phyloP scores from a whole-genome alignment of 2,329 filamentous ascomycete species.

The Periconia macrospinosa region DNA sequence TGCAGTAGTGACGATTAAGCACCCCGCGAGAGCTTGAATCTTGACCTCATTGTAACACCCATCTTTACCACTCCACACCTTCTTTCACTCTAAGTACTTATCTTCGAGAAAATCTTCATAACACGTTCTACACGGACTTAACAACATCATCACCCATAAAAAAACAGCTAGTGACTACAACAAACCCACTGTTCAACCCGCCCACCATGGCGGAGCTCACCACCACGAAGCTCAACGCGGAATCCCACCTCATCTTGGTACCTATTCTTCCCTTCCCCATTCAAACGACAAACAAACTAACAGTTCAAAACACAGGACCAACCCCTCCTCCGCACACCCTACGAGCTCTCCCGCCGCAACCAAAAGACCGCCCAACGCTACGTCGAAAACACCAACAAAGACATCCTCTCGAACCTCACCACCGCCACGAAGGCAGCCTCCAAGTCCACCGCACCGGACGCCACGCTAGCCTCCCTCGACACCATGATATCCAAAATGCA shows the following conservation, averaged over 20 bases:
- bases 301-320: slow-evolving; percentile 69
- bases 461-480: slow-evolving; percentile 76
- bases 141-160: neutral
- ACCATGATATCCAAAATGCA: slow-evolving; percentile 83
- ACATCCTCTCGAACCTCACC: slow-evolving; percentile 61
- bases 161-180: neutral
- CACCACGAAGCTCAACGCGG: slow-evolving; percentile 71
- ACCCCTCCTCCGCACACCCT: slow-evolving; percentile 87
- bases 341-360: slow-evolving; percentile 91
- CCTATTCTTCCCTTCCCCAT: slow-evolving; percentile 19
- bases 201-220: slow-evolving; percentile 49
- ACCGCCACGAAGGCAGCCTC: slow-evolving; percentile 63
- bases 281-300: slow-evolving; percentile 4
- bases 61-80: neutral
- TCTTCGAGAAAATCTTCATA: neutral
- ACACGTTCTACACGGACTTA: neutral
- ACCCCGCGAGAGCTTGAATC: neutral
- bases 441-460: slow-evolving; percentile 45
- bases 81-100: neutral
- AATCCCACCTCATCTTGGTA: slow-evolving; percentile 75
- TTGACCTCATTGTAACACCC: neutral
- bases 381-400: slow-evolving; percentile 70
- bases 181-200: neutral
- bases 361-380: slow-evolving; percentile 82
- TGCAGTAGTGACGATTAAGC: neutral